phyloP scores from a whole-genome alignment of 2,329 filamentous ascomycete species.

The Aspergillus pseudoglaucus region DNA sequence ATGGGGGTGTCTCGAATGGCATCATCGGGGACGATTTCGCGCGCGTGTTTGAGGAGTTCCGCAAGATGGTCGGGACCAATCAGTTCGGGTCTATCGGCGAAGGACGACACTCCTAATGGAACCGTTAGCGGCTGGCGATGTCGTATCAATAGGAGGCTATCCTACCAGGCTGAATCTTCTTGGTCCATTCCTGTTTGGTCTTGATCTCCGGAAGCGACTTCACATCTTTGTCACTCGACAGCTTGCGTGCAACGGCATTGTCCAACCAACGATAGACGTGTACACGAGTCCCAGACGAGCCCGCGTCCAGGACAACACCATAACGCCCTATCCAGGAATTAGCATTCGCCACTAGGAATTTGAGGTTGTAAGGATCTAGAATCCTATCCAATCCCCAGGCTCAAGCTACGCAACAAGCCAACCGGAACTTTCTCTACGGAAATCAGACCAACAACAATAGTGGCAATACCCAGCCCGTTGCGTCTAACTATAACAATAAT shows the following conservation, averaged over 20 bases:
- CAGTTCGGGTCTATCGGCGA: conserved; percentile 66
- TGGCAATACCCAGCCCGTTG: neutral
- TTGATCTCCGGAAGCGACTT: conserved; percentile 70
- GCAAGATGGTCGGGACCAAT: conserved; percentile 80
- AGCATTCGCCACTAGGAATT: neutral
- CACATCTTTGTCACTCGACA: conserved; percentile 55
- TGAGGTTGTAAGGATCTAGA: neutral
- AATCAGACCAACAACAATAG: neutral
- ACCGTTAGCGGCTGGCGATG: neutral
- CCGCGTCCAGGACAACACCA: conserved; percentile 94
- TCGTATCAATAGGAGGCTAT: neutral
- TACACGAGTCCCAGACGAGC: conserved; percentile 90
- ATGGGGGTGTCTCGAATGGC: conserved; percentile 80
- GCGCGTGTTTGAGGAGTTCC: conserved; percentile 72
- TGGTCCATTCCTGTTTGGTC: conserved; percentile 80
- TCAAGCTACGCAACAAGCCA: neutral
- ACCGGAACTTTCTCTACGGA: neutral
- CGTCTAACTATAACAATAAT: neutral
- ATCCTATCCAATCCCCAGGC: neutral
- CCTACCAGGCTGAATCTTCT: conserved; percentile 83
- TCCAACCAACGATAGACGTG: conserved; percentile 95
- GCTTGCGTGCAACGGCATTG: conserved; percentile 57
- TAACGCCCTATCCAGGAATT: conserved; percentile 52
- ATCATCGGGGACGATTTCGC: conserved; percentile 66
- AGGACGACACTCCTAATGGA: conserved; percentile 67